Evolutionary conservation across 805 yeast genomes (phyloP).

Genomic region (Cyberlindnera bimundalis): DNA sequence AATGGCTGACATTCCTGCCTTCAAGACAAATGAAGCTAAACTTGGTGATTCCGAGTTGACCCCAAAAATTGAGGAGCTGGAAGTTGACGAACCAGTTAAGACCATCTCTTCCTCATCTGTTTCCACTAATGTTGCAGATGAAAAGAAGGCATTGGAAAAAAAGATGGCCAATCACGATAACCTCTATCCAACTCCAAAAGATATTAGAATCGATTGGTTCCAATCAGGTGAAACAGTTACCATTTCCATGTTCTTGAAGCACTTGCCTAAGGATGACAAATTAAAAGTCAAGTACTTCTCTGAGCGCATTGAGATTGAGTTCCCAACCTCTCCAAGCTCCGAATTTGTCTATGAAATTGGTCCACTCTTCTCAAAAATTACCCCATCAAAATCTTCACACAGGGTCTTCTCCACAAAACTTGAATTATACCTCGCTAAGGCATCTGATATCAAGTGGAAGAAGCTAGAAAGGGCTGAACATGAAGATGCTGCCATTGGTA

Average conservation of each 20-base stretch:
- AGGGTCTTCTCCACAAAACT: conserved; percentile 68
- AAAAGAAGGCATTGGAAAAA: conserved; percentile 22
- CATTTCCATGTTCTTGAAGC: conserved; percentile 68
- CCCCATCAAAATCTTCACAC: conserved; percentile 40
- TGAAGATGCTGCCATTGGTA: conserved; percentile 7
- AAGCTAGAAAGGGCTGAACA: conserved; percentile 32
- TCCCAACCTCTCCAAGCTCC: conserved; percentile 46
- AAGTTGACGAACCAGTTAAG: not conserved
- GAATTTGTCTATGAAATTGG: conserved; percentile 57
- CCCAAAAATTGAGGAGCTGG: conserved; percentile 5
- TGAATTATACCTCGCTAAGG: conserved; percentile 62
- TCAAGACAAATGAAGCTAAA: conserved; percentile 3
- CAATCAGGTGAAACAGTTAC: conserved; percentile 58
- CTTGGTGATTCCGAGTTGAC: not conserved
- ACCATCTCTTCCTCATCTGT: no score
- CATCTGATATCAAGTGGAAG: conserved; percentile 48
- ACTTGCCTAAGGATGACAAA: conserved; percentile 49
- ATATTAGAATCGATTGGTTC: conserved; percentile 63
- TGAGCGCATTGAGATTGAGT: conserved; percentile 39
- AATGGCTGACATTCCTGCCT: conserved; percentile 12
- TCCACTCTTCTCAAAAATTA: conserved; percentile 51
- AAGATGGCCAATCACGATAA: conserved; percentile 26
- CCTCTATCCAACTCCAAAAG: conserved; percentile 26
- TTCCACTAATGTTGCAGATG: conserved; percentile 9
- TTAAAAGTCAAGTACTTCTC: conserved; percentile 38